phyloP scores from a whole-genome alignment of 331 rosid genomes.

The Prunus yedoensis region DNA sequence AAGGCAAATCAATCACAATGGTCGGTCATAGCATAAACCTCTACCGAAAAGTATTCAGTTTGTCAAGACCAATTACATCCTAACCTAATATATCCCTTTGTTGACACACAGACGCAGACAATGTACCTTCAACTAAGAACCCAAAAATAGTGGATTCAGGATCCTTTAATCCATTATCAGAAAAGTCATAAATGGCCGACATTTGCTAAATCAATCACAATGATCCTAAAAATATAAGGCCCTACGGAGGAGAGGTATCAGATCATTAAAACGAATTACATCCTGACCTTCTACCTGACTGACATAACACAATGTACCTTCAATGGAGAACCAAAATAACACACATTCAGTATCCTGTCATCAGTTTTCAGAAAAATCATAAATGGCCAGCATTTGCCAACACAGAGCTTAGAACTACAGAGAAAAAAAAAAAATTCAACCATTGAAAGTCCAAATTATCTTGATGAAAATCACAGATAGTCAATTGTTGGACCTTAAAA shows the following conservation, averaged over 20 bases:
- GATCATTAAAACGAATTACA: neutral
- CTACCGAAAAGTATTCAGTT: too few species aligned
- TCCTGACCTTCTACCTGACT: neutral
- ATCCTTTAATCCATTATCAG: too few species aligned
- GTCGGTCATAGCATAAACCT: too few species aligned
- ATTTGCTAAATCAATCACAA: neutral
- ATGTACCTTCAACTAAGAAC: too few species aligned
- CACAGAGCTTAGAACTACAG: neutral
- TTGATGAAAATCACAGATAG: neutral
- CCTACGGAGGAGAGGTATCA: neutral
- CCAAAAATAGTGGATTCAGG: too few species aligned
- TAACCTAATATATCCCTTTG: too few species aligned
- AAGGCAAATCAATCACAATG: too few species aligned
- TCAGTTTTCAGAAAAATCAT: neutral
- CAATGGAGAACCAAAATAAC: too few species aligned
- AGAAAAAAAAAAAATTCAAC: neutral
- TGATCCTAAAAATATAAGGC: neutral
- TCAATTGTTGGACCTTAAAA: neutral
- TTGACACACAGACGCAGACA: too few species aligned
- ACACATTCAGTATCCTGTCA: neutral
- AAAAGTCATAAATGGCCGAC: too few species aligned
- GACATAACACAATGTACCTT: neutral
- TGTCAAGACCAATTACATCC: too few species aligned
- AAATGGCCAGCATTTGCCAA: neutral
- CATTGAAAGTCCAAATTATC: neutral